Percentiles rank a stretch among this genome's conserved stretches.
These are phyloP conservation scores for Conringia planisiliqua DNA, from an alignment of 345 rosid species.

Conservation along the genomic window DNA sequence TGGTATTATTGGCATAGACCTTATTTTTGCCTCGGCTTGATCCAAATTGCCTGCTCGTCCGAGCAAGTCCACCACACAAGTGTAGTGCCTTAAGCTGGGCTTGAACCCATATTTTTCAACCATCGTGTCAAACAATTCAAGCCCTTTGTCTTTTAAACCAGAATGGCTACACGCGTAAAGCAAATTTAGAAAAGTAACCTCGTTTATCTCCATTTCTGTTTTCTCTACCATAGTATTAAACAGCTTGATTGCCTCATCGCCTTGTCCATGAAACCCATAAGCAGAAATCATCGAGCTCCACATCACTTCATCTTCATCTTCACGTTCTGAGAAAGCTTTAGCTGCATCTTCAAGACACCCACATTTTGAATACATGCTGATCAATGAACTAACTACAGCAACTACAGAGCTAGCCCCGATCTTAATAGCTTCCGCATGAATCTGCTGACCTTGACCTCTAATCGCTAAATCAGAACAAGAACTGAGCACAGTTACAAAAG, in stretches of 20 bases:
- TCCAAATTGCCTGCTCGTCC: constrained; percentile 62
- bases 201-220: constrained; percentile 39
- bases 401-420: constrained; percentile 45
- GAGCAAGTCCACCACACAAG: constrained; percentile 69
- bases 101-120: constrained; percentile 41
- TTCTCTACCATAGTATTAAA: constrained; percentile 51
- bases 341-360: constrained; percentile 69
- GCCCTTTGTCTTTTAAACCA: constrained; percentile 68
- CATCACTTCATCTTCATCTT: constrained; percentile 56
- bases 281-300: constrained; percentile 88
- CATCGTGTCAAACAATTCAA: constrained; percentile 56
- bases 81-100: constrained; percentile 58
- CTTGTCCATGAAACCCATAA: constrained; percentile 76
- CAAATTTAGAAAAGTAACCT: constrained; percentile 62
- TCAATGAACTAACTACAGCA: constrained; percentile 55
- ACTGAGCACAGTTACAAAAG: constrained; percentile 64
- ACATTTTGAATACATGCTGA: constrained; percentile 74
- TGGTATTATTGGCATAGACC: constrained; percentile 59
- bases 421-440: constrained; percentile 70
- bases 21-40: constrained; percentile 61
- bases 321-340: constrained; percentile 50
- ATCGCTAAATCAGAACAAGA: constrained; percentile 71
- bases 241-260: constrained; percentile 54
- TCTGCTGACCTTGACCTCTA: constrained; percentile 70
- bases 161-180: constrained; percentile 82